Evolutionary conservation across 352 stramenopile species (phyloP).

Genomic region (Peronospora destructor): DNA sequence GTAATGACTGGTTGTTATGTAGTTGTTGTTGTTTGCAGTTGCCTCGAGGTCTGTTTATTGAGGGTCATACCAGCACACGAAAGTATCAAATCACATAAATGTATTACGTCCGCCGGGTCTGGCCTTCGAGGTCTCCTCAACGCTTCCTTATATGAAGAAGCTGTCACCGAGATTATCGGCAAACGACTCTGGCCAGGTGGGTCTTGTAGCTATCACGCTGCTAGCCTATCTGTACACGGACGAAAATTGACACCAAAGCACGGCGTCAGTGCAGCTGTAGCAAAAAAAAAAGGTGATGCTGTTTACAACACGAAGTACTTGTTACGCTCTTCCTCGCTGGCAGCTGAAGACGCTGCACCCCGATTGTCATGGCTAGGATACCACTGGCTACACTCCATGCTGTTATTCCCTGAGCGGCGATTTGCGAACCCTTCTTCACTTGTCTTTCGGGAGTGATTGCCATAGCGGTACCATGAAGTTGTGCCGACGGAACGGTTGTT

Average conservation of each 20-base stretch:
- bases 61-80: not conserved
- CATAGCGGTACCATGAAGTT: slow-evolving; percentile 72
- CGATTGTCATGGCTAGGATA: slow-evolving; percentile 36
- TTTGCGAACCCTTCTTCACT: slow-evolving; percentile 44
- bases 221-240: slow-evolving; percentile 21
- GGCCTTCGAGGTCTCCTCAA: slow-evolving; percentile 7
- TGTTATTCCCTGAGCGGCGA: slow-evolving; percentile 65
- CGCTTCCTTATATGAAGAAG: slow-evolving; percentile 7
- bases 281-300: slow-evolving; percentile 16
- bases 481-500: slow-evolving; percentile 31
- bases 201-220: slow-evolving; percentile 18
- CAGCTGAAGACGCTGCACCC: slow-evolving; percentile 31
- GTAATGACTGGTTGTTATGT: slow-evolving; percentile 34
- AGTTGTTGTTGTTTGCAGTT: slow-evolving; percentile 2
- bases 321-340: slow-evolving; percentile 64
- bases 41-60: not conserved
- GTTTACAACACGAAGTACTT: slow-evolving; percentile 83
- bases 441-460: slow-evolving; percentile 60
- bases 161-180: slow-evolving; percentile 10
- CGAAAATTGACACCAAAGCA: slow-evolving; percentile 13
- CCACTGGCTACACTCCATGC: slow-evolving; percentile 39
- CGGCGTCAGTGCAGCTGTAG: slow-evolving; percentile 13
- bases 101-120: slow-evolving; percentile 10
- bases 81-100: slow-evolving; percentile 20
- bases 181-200: slow-evolving; percentile 9